Evolutionary conservation across 441 rosid species (phyloP).

Genomic region (Gossypium davidsonii): DNA sequence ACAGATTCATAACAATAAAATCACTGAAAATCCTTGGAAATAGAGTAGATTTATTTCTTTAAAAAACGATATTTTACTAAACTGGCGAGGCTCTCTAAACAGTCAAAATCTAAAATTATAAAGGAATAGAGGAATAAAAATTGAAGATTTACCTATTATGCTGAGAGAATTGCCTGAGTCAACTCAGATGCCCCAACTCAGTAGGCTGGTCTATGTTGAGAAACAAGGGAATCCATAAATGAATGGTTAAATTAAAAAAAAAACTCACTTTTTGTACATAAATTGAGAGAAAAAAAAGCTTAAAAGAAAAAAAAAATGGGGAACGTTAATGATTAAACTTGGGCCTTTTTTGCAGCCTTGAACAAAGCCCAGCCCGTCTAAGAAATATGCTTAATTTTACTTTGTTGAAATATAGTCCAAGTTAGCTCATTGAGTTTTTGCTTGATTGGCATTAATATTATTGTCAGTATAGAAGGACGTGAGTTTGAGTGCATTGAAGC

Average conservation of each 20-base stretch:
- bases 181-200: slow-evolving; percentile 20
- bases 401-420: too few species aligned
- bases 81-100: neutral
- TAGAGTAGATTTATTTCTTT: neutral
- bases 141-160: neutral
- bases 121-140: neutral
- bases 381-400: too few species aligned
- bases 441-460: too few species aligned
- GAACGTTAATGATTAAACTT: too few species aligned
- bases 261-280: too few species aligned
- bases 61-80: neutral
- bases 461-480: too few species aligned
- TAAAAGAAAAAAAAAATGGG: too few species aligned
- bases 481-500: fast-evolving
- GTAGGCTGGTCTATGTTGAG: neutral
- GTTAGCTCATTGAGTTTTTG: too few species aligned
- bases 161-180: slow-evolving; percentile 13
- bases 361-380: too few species aligned
- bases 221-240: neutral
- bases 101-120: neutral
- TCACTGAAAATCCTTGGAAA: neutral
- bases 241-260: neutral
- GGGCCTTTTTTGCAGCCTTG: too few species aligned
- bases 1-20: neutral
- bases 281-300: neutral